A percentile compares a stretch with the other conserved stretches of the same genome.
These are phyloP conservation scores for Microstegium vimineum DNA, from an alignment of 176 grass and related monocot genomes.

Conservation along the genomic window DNA sequence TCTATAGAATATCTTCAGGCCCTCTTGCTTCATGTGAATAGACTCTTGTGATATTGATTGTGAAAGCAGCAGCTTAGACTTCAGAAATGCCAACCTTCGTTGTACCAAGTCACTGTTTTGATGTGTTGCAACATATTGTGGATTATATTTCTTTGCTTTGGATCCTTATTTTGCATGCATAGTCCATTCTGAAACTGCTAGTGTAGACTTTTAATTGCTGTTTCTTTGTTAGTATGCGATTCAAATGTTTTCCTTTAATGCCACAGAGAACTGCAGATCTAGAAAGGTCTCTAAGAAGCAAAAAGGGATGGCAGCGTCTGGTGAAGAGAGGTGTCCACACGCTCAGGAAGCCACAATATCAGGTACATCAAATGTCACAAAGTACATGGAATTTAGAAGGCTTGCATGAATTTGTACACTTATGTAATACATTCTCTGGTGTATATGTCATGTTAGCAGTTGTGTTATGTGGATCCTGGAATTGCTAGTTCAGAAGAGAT, in stretches of 20 bases:
- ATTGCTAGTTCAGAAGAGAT: constrained; percentile 58
- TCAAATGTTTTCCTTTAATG: not conserved
- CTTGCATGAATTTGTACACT: not conserved
- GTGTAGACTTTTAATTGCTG: not conserved
- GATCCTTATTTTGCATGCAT: not conserved
- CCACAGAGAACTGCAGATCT: constrained; percentile 68
- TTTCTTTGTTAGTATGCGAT: not conserved
- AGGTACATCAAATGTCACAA: constrained; percentile 40
- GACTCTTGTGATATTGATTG: not conserved
- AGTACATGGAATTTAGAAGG: constrained; percentile 1
- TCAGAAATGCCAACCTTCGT: not conserved
- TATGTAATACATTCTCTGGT: not conserved
- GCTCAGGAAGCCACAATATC: constrained; percentile 81
- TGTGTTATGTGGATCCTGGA: constrained; percentile 84
- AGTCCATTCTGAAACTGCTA: not conserved
- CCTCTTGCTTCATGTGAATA: not conserved
- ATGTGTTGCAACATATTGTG: not conserved
- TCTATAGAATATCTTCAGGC: not conserved
- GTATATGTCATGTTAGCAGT: constrained; percentile 36
- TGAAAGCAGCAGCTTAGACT: not conserved
- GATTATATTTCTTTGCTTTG: not conserved
- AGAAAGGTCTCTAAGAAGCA: constrained; percentile 54
- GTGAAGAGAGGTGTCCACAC: constrained; percentile 91
- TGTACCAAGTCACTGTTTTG: not conserved
- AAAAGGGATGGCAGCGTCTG: constrained; percentile 65